phyloP scores from a whole-genome alignment of 768 basidiomycete genomes.

The Cystobasidium tubakii region DNA sequence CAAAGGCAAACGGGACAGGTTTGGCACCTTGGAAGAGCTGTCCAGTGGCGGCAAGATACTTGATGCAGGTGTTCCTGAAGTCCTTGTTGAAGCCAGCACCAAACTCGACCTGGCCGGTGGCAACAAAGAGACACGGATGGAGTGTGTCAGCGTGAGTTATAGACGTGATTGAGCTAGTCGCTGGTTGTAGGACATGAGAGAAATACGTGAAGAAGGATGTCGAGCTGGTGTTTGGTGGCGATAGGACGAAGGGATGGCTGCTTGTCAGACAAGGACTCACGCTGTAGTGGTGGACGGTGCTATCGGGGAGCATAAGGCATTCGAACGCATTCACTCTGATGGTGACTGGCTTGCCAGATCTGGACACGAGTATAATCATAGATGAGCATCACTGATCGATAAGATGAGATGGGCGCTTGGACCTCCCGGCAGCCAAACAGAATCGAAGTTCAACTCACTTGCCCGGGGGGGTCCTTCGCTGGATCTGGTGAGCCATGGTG shows the following conservation, averaged over 20 bases:
- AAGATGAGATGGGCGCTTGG: too few relatives aligned
- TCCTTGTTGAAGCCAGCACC: neutral
- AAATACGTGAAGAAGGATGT: too few relatives aligned
- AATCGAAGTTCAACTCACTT: neutral
- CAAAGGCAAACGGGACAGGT: neutral
- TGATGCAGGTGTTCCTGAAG: neutral
- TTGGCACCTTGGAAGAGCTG: neutral
- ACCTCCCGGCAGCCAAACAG: neutral
- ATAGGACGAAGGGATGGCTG: neutral
- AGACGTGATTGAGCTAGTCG: too few relatives aligned
- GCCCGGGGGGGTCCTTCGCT: neutral
- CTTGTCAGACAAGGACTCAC: neutral
- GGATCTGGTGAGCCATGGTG: neutral
- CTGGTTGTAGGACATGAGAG: too few relatives aligned
- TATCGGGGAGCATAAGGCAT: neutral
- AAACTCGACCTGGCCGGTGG: conserved; percentile 9
- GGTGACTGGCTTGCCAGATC: neutral
- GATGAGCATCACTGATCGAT: too few relatives aligned
- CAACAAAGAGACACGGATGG: too few relatives aligned
- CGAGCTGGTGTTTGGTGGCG: too few relatives aligned
- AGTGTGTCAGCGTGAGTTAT: too few relatives aligned
- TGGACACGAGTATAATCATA: too few relatives aligned
- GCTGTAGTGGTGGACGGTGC: neutral
- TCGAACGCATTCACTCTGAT: conserved; percentile 4
- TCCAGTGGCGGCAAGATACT: neutral